phyloP scores from a whole-genome alignment of 164 flowering plant species.

The Warburgia ugandensis region DNA sequence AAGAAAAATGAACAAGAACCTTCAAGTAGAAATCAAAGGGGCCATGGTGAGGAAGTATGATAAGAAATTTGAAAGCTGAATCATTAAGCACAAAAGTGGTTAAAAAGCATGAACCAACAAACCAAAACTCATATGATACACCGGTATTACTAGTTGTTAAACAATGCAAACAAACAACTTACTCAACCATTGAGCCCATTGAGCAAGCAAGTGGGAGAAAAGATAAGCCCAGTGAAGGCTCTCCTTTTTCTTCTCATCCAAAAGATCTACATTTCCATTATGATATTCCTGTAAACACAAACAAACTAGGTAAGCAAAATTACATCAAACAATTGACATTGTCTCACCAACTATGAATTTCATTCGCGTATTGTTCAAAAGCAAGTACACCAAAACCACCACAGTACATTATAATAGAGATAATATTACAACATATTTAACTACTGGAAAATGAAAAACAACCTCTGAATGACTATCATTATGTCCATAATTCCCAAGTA shows the following conservation, averaged over 20 bases:
- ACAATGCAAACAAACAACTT: slow-evolving; percentile 4
- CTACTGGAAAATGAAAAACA: neutral
- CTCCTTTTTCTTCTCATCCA: slow-evolving; percentile 53
- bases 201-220: slow-evolving; percentile 69
- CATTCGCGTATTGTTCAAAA: neutral
- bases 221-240: slow-evolving; percentile 61
- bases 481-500: slow-evolving; percentile 39
- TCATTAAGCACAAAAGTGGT: neutral
- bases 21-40: neutral
- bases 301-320: neutral
- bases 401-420: neutral
- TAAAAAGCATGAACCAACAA: neutral
- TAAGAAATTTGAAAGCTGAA: neutral
- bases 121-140: neutral
- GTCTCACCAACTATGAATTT: neutral
- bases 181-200: slow-evolving; percentile 98
- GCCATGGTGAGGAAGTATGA: neutral
- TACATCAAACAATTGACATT: neutral
- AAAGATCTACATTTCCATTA: slow-evolving; percentile 37
- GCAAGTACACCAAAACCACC: neutral
- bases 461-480: slow-evolving; percentile 33
- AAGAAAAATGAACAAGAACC: neutral
- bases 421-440: neutral
- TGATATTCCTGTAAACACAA: slow-evolving; percentile 1
- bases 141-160: neutral